Percentiles rank a stretch among this genome's conserved stretches.
Evolutionary conservation across 2,329 filamentous ascomycete species (phyloP).

Genomic region (Chrysoporthe austroafricana): DNA sequence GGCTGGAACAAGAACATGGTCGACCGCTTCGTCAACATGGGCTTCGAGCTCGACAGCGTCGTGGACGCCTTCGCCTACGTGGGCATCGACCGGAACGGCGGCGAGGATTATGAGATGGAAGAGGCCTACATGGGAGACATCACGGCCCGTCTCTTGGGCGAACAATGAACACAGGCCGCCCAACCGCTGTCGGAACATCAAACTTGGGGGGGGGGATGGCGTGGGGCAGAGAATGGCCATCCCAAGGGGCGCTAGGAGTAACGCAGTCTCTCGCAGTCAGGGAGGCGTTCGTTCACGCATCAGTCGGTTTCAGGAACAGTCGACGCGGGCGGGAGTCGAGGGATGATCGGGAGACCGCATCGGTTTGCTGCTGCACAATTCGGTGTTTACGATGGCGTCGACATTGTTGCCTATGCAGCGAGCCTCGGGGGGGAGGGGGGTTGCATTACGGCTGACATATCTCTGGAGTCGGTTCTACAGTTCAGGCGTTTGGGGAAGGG

Average conservation of each 20-base stretch:
- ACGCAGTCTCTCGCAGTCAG: background rate
- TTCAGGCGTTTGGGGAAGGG: background rate
- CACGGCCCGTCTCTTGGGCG: conserved; percentile 81
- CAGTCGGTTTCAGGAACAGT: background rate
- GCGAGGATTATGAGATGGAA: conserved; percentile 83
- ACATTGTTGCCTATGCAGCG: background rate
- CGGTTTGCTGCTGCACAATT: background rate
- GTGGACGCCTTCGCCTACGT: conserved; percentile 82
- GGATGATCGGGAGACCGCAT: background rate
- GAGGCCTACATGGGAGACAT: conserved; percentile 90
- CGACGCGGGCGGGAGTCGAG: background rate
- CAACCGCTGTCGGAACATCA: background rate
- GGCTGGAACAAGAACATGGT: conserved; percentile 87
- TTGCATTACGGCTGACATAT: background rate
- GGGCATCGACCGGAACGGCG: conserved; percentile 77
- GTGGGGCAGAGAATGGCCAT: background rate
- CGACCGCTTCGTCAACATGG: conserved; percentile 86
- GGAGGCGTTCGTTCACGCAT: background rate
- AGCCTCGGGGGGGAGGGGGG: too few species aligned
- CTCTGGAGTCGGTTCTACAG: background rate
- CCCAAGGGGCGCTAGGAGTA: background rate
- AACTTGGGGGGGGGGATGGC: conserved; percentile 19
- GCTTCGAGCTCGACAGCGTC: conserved; percentile 85
- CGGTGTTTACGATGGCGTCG: background rate
- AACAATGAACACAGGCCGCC: conserved; percentile 52